Base-by-base conservation (phyloP, 495 filamentous ascomycete genomes). In the Aspergillus funiculosus region DNA sequence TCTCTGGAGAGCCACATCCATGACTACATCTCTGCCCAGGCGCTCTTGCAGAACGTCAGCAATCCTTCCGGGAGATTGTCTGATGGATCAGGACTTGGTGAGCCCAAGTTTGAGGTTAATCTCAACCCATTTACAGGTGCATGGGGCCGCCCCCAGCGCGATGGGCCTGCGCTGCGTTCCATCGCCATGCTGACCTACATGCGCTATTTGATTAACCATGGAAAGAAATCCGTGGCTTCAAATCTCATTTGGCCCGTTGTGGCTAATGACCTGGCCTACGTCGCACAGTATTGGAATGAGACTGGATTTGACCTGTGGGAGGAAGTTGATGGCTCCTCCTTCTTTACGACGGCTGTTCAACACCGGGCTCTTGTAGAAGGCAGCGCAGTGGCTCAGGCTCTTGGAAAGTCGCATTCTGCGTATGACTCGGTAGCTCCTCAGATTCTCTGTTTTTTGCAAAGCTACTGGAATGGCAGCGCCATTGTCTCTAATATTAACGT, bases 201-300 rank as follows among this genome's bases (percentile, higher is more conserved):
- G n/a, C n/a, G n/a, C n/a, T n/a, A n/a, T n/a, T n/a, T n/a, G n/a
- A n/a, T n/a, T n/a, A n/a, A n/a, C n/a, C n/a, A n/a, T n/a, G n/a
- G n/a, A n/a, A n/a, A n/a, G n/a, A n/a, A n/a, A n/a, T n/a, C n/a
- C n/a, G n/a, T n/a, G n/a, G n/a, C n/a, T n/a, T n/a, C n/a, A n/a
- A n/a, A n/a, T n/a, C n/a, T n/a, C n/a, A n/a, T n/a, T n/a, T 78
- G 73, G 76, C 75, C 76, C 0, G 65, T 79, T 36, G 74, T 82
- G 14, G 61, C 64, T 10, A 79, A 80, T 37, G 78, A 81, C 48
- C 53, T 81, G 15, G 63, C 72, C 29, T 87, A 87, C 51, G 75
- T 86, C n/a, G 74, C 77, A 2, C 78, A 87, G 56, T 83, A 89
- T 64, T 90, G 85, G 85, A 70, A 65, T 36, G 44, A 66, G 25